Evolutionary conservation across 2,329 filamentous ascomycete genomes (phyloP).

Genomic region (Stagonosporopsis cucurbitacearum): DNA sequence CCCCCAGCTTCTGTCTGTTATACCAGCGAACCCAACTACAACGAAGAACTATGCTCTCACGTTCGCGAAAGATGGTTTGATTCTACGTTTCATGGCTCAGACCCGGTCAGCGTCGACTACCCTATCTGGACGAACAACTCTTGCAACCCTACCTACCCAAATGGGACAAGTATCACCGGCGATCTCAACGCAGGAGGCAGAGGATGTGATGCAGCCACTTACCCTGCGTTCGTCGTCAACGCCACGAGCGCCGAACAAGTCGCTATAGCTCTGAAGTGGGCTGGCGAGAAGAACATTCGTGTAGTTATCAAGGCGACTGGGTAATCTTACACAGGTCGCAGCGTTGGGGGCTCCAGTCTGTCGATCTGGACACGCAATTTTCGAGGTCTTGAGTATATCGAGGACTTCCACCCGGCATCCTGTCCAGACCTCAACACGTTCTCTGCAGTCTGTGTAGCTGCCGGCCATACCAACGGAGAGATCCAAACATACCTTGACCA

Average conservation of each 20-base stretch:
- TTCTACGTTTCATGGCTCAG: constrained; percentile 33
- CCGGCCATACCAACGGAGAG: constrained; percentile 29
- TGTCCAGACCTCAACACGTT: constrained; percentile 16
- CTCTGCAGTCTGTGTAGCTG: constrained; percentile 28
- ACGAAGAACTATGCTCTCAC: constrained; percentile 26
- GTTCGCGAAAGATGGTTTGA: constrained; percentile 37
- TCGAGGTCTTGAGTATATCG: constrained; percentile 31
- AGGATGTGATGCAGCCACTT: constrained; percentile 33
- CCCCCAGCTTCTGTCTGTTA: constrained; percentile 42
- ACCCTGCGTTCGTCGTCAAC: constrained; percentile 40
- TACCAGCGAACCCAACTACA: constrained; percentile 26
- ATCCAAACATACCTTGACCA: constrained; percentile 25
- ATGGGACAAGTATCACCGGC: constrained; percentile 39
- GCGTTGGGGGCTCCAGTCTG: constrained; percentile 24
- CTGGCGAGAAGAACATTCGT: constrained; percentile 29
- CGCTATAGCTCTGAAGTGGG: constrained; percentile 31
- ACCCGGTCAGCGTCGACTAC: constrained; percentile 40
- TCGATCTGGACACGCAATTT: constrained; percentile 42
- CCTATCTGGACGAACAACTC: constrained; percentile 39
- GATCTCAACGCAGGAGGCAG: constrained; percentile 27
- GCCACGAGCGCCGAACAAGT: constrained; percentile 30
- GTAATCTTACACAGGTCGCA: constrained; percentile 34
- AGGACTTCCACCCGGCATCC: constrained; percentile 24
- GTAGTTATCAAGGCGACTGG: constrained; percentile 39
- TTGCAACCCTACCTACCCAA: constrained; percentile 39